Base-by-base conservation (phyloP, 768 basidiomycete species). In the Macrocybe gigantea region DNA sequence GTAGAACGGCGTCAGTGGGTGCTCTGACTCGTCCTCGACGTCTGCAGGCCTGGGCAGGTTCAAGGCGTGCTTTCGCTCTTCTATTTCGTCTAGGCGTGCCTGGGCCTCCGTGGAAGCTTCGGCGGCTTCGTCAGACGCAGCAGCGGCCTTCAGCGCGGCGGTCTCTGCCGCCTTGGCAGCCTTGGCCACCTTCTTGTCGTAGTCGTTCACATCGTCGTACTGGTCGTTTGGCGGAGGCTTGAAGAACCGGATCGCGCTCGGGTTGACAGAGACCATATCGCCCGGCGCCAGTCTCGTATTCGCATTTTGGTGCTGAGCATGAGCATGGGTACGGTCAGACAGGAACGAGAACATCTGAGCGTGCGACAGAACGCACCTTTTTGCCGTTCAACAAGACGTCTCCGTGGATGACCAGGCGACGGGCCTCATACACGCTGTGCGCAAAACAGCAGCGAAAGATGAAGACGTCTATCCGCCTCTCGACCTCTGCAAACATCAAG, bases 401-500 rank as follows among this genome's bases (percentile, higher is more conserved):
- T 0, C 94, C 93, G 50, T 92, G 88, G 13, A 93, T 73, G 55
- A 98, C 85, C 56, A 97, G 66, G 51, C 85, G 69, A 56, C 93
- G 74, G 3, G 96, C 96, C 56, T 92, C 85, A 64, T 93, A 96
- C 41, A 94, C 86, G 59, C 88, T 93, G 51, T 82, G 78, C 30
- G 85, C 86, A 55, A 98, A 84, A 62, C 94, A 95, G 48, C 80
- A 79, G 41, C 94, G 73, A 68, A 97, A 98, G 43, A 98, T 68
- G 62, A 97, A 80, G 39, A 92, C 85, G 59, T 99, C 96, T 63
- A 99, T 78, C 64, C 96, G 65, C 61, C 93, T 77, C 73, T 99
- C 96, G n/a, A 98, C 77, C 65, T 97, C 92, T 0, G 80, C 65
- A 64, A 94, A 89, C 89, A 98, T 94, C 77, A 99, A 78, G 63